A percentile compares a stretch with the other conserved stretches of the same genome.
Conservation (phyloP, 2,329 filamentous ascomycete species). For the Claviceps sp. region DNA sequence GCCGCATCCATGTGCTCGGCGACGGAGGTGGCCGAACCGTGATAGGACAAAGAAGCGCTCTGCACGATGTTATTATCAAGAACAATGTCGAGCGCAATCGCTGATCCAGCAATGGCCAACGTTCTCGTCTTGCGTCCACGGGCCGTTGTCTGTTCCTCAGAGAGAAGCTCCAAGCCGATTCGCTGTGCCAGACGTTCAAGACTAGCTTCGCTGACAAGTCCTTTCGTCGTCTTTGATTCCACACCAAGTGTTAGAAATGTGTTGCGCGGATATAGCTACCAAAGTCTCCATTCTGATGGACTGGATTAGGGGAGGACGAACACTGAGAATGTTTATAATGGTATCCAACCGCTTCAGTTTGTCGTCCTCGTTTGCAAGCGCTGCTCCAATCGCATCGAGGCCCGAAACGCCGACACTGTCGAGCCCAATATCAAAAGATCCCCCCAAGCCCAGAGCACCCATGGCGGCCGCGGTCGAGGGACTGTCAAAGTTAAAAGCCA, state of each 20-base stretch:
- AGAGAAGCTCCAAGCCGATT: constrained; percentile 51
- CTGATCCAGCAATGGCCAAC: constrained; percentile 48
- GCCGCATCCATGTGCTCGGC: constrained; percentile 48
- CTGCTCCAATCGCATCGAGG: constrained; percentile 25
- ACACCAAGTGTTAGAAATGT: neutral
- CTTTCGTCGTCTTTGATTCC: constrained; percentile 30
- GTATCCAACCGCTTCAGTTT: constrained; percentile 39
- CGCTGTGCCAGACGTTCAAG: constrained; percentile 57
- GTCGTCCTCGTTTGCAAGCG: constrained; percentile 38
- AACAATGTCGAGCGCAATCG: constrained; percentile 47
- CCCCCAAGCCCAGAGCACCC: constrained; percentile 38
- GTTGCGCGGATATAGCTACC: neutral
- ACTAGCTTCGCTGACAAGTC: constrained; percentile 59
- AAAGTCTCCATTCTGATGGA: too few species aligned
- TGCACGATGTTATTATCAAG: constrained; percentile 49
- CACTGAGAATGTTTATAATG: constrained; percentile 36
- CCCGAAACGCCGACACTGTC: constrained; percentile 37
- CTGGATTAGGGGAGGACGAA: constrained; percentile 16
- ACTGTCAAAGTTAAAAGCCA: constrained; percentile 47
- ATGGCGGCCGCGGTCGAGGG: constrained; percentile 50
- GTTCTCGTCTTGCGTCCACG: constrained; percentile 37
- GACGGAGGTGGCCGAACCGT: constrained; percentile 43
- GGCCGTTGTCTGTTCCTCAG: constrained; percentile 37
- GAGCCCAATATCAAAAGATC: constrained; percentile 37
- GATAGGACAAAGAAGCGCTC: constrained; percentile 49